Percentiles rank a stretch among this genome's conserved stretches.
Evolutionary conservation across 768 basidiomycete genomes (phyloP).

Genomic region (Podaxis rugospora): DNA sequence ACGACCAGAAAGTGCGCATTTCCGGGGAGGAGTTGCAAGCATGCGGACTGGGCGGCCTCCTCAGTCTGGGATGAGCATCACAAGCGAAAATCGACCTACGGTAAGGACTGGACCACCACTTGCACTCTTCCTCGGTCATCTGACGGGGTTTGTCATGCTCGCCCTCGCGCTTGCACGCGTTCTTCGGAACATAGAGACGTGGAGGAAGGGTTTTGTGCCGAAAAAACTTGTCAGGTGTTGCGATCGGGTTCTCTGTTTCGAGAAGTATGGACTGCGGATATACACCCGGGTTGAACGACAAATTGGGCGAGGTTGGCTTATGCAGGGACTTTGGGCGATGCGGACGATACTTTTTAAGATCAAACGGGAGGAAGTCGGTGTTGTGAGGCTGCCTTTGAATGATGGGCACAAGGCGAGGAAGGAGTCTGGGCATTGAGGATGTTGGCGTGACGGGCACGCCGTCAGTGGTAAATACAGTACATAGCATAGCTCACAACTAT

Average conservation of each 20-base stretch:
- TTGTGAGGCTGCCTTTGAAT: slow-evolving; percentile 26
- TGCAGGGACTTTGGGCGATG: slow-evolving; percentile 27
- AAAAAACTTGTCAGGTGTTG: slow-evolving; percentile 40
- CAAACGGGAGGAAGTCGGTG: slow-evolving; percentile 22
- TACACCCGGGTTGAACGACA: slow-evolving; percentile 41
- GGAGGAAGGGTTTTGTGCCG: slow-evolving; percentile 60
- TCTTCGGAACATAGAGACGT: slow-evolving; percentile 28
- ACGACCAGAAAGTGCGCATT: slow-evolving; percentile 13
- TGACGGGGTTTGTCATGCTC: slow-evolving; percentile 39
- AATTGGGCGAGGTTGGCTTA: slow-evolving; percentile 28
- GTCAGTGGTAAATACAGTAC: no score
- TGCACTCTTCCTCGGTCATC: slow-evolving; percentile 61
- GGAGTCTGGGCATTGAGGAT: slow-evolving; percentile 58
- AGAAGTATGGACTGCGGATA: slow-evolving; percentile 61
- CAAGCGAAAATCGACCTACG: slow-evolving; percentile 35
- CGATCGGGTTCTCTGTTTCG: slow-evolving; percentile 50
- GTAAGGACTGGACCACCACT: slow-evolving; percentile 76
- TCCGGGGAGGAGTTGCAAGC: slow-evolving; percentile 13
- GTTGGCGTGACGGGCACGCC: not conserved
- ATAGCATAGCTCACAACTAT: not conserved
- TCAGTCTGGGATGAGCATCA: slow-evolving; percentile 13
- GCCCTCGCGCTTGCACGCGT: slow-evolving; percentile 15
- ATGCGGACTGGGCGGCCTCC: slow-evolving; percentile 15
- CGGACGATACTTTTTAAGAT: slow-evolving; percentile 15
- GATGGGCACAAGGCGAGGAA: slow-evolving; percentile 55